Conservation (phyloP, 441 rosid genomes). For the Macaranga tanarius region DNA sequence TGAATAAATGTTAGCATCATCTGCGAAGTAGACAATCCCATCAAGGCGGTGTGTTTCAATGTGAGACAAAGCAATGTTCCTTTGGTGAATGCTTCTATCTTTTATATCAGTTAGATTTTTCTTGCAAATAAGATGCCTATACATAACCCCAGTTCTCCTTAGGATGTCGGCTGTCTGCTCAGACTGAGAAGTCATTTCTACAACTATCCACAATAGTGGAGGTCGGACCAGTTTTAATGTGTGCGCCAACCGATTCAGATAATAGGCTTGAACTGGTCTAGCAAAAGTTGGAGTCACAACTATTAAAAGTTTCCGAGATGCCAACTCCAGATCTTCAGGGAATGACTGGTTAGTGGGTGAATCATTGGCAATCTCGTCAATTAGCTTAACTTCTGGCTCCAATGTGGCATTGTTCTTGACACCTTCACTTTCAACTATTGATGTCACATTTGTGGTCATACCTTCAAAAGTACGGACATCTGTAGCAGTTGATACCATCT, state of each 20-base stretch:
- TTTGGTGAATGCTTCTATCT: slow-evolving; percentile 48
- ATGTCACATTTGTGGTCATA: slow-evolving; percentile 26
- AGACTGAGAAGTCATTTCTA: slow-evolving; percentile 58
- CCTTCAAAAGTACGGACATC: slow-evolving; percentile 23
- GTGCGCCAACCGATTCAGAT: slow-evolving; percentile 48
- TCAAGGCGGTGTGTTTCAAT: slow-evolving; percentile 60
- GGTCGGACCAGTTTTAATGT: slow-evolving; percentile 46
- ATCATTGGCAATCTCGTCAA: slow-evolving; percentile 8
- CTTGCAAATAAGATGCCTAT: slow-evolving; percentile 60
- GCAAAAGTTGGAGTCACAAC: slow-evolving; percentile 52
- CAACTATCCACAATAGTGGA: slow-evolving; percentile 70
- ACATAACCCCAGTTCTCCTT: slow-evolving; percentile 53
- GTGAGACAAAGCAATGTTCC: slow-evolving; percentile 61
- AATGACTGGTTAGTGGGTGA: slow-evolving; percentile 23
- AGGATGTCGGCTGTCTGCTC: slow-evolving; percentile 54
- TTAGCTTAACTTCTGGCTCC: slow-evolving; percentile 27
- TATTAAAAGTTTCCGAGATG: slow-evolving; percentile 47
- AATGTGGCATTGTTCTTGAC: slow-evolving; percentile 23
- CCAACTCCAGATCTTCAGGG: slow-evolving; percentile 26
- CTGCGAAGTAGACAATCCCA: slow-evolving; percentile 61
- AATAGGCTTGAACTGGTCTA: slow-evolving; percentile 42
- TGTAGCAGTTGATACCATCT: slow-evolving; percentile 32
- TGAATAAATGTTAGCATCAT: slow-evolving; percentile 40
- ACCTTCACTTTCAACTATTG: slow-evolving; percentile 13
- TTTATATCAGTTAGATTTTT: slow-evolving; percentile 49